These are phyloP conservation scores for Emmonsiellopsis sp. DNA, from an alignment of 2,329 filamentous ascomycete species.

Conservation along the genomic window DNA sequence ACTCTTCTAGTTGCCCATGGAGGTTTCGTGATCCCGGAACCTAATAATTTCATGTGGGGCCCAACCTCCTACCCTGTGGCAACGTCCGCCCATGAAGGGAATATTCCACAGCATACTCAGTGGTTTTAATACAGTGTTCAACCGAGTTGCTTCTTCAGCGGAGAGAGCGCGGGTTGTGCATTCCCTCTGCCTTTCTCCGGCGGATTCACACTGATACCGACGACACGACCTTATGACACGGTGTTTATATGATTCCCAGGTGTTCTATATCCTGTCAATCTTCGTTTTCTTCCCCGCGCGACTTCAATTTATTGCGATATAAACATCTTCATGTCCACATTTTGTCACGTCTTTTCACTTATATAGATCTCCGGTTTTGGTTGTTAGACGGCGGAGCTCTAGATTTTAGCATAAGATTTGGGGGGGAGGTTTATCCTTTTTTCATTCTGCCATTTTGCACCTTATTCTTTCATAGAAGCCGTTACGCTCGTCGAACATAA, in stretches of 20 bases:
- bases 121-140: not conserved
- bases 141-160: not conserved
- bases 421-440: no score
- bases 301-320: no score
- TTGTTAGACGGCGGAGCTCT: slow-evolving; percentile 1
- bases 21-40: not conserved
- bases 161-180: no score
- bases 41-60: not conserved
- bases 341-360: no score
- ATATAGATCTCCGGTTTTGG: not conserved
- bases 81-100: slow-evolving; percentile 11
- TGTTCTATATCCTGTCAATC: not conserved
- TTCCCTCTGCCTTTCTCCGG: no score
- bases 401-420: not conserved
- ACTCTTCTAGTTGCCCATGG: not conserved
- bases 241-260: not conserved
- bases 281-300: not conserved
- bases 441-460: no score
- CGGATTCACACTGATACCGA: not conserved
- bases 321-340: no score
- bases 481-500: no score
- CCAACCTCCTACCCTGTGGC: not conserved
- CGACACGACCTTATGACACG: not conserved
- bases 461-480: no score
- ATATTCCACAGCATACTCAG: slow-evolving; percentile 2